Base-by-base conservation (phyloP, 73 alveolate genomes). In the Paramecium tetraurelia region DNA sequence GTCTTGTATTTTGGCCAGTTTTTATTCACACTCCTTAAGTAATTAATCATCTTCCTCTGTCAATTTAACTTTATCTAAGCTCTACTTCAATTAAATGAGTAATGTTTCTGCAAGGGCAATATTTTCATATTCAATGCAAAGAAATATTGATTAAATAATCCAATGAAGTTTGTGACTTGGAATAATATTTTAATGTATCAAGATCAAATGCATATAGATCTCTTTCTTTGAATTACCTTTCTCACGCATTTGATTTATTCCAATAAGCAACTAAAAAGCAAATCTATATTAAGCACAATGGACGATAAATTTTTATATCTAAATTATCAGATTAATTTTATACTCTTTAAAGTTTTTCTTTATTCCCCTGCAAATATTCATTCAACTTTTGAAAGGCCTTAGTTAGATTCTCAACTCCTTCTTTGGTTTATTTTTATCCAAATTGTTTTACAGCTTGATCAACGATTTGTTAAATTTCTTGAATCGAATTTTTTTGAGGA, bases 221-320 rank as follows among this genome's bases (percentile, higher is more conserved):
- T 80, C 90, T 21, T 80, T 80, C 33, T 80, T 43, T 8, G n/a
- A 40, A 48, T 80, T 80, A 9, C 35, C 35, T 22, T 21, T 29
- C 41, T 80, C 90, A 43, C 44, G 72, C 90, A 80, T 80, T 80
- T 80, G 44, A 14, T 80, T 80, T 11, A 80, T 80, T n/a, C 90
- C 90, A 80, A 80, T 24, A 18, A 80, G 29, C 16, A 80, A 80
- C n/a, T 80, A 44, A 46, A 80, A 80, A 12, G 90, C 90, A 80
- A 80, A 80, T 46, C 90, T 21, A 43, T 80, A 80, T 43, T 24
- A 11, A 16, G 75, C 90, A 80, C 90, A 80, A 44, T 80, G 90
- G 14, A 80, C 72, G 7, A 80, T 43, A 20, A 80, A 80, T 80
- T 80, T 80, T 80, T 80, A 80, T 4, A 71, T 71, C 86, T 71